These are phyloP conservation scores for Chamaecyparis obtusa DNA, from an alignment of 75 land plant species.

Conservation along the genomic window DNA sequence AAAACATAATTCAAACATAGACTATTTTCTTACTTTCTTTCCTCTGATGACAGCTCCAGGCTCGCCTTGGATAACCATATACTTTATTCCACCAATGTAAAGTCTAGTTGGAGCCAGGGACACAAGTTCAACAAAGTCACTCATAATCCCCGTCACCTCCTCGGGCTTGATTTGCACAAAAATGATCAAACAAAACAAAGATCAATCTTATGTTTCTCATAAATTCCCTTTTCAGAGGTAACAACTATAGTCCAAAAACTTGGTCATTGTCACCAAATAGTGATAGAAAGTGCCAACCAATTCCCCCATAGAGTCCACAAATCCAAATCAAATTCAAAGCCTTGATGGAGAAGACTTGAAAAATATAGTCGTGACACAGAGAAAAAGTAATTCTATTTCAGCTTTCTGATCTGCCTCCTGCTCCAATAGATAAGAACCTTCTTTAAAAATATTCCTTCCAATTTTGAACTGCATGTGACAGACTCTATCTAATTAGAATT, in stretches of 20 bases:
- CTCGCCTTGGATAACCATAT: conserved; percentile 86
- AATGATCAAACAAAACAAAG: not conserved
- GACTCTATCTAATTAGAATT: not conserved
- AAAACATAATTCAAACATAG: not conserved
- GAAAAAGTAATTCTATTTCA: not conserved
- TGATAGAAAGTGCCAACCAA: too few relatives aligned
- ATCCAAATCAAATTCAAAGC: not conserved
- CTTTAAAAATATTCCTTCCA: too few relatives aligned
- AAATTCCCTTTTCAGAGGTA: not conserved
- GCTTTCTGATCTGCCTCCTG: not conserved
- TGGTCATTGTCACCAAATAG: not conserved
- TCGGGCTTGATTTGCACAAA: conserved; percentile 61
- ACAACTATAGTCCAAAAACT: not conserved
- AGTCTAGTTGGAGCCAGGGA: conserved; percentile 70
- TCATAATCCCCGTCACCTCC: conserved; percentile 54
- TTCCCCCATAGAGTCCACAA: not conserved
- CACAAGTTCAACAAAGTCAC: conserved; percentile 66
- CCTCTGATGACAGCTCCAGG: conserved; percentile 78
- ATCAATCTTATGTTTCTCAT: not conserved
- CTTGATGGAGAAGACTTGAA: not conserved
- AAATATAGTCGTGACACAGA: not conserved
- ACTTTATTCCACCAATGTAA: conserved; percentile 64
- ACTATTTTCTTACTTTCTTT: conserved; percentile 52
- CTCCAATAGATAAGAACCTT: too few relatives aligned
- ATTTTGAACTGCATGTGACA: not conserved